These are phyloP conservation scores for Aspergillus luchuensis DNA, from an alignment of 2,329 filamentous ascomycete species.

Conservation along the genomic window DNA sequence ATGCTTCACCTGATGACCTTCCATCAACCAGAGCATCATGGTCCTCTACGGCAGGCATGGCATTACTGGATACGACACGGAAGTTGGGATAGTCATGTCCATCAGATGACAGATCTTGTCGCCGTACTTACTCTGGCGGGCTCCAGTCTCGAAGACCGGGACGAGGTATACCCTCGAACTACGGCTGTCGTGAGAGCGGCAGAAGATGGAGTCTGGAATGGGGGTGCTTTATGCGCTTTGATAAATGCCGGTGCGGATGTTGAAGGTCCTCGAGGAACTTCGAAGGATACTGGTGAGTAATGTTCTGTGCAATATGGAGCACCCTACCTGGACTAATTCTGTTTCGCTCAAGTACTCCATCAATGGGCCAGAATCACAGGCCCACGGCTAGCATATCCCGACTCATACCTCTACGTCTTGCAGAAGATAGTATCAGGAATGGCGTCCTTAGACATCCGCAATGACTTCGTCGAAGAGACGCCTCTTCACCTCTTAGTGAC, in stretches of 20 bases:
- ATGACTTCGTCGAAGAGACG: slow-evolving; percentile 23
- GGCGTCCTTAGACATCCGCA: slow-evolving; percentile 21
- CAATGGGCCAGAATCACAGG: slow-evolving; percentile 25
- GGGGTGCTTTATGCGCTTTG: slow-evolving; percentile 26
- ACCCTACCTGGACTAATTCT: too few relatives aligned
- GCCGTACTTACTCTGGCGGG: not conserved
- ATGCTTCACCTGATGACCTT: slow-evolving; percentile 27
- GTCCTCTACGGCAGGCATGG: slow-evolving; percentile 29
- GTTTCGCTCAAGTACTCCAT: slow-evolving; percentile 21
- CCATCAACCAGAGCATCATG: slow-evolving; percentile 28
- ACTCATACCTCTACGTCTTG: slow-evolving; percentile 24
- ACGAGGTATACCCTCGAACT: slow-evolving; percentile 17
- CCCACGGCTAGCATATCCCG: slow-evolving; percentile 27
- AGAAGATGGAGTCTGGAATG: slow-evolving; percentile 27
- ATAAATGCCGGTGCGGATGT: slow-evolving; percentile 25
- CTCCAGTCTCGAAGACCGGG: slow-evolving; percentile 19
- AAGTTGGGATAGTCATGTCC: slow-evolving; percentile 25
- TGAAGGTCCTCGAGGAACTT: slow-evolving; percentile 12
- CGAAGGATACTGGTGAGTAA: slow-evolving; percentile 18
- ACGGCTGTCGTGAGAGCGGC: slow-evolving; percentile 28
- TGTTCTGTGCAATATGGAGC: fast-evolving
- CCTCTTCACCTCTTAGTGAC: slow-evolving; percentile 27
- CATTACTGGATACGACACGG: slow-evolving; percentile 36
- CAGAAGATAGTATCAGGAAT: slow-evolving; percentile 19
- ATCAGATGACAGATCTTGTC: slow-evolving; percentile 17